A percentile compares a stretch with the other conserved stretches of the same genome.
phyloP scores from a whole-genome alignment of 2,329 filamentous ascomycete genomes.

The Diaporthe helianthi region DNA sequence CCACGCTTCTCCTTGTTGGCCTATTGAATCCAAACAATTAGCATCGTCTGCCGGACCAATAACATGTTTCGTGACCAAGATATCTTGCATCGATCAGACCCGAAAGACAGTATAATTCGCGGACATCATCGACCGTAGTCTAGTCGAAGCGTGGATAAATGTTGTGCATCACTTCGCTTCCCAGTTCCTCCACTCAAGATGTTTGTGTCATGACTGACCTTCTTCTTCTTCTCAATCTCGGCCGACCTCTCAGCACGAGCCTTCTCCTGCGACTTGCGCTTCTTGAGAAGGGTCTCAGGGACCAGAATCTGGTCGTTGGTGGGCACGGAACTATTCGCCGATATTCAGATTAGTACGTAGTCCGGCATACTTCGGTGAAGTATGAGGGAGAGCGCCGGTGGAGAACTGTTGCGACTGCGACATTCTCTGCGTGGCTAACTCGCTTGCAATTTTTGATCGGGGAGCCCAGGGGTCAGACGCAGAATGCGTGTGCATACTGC shows the following conservation, averaged over 20 bases:
- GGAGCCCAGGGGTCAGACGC: constrained; percentile 56
- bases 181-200: constrained; percentile 34
- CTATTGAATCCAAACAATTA: constrained; percentile 55
- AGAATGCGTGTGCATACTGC: constrained; percentile 34
- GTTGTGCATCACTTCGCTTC: constrained; percentile 82
- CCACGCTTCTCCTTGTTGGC: constrained; percentile 98
- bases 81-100: constrained; percentile 73
- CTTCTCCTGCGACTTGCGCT: constrained; percentile 99
- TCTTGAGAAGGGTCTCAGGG: constrained; percentile 99
- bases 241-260: constrained; percentile 87
- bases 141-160: constrained; percentile 77
- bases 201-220: constrained; percentile 72
- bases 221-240: constrained; percentile 85
- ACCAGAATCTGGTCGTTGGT: constrained; percentile 96
- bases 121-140: constrained; percentile 95
- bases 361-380: constrained; percentile 64
- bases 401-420: constrained; percentile 92
- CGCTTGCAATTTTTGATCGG: constrained; percentile 81
- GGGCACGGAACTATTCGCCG: constrained; percentile 77
- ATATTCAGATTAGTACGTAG: constrained; percentile 79
- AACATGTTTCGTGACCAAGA: constrained; percentile 7
- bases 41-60: constrained; percentile 44
- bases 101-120: constrained; percentile 98
- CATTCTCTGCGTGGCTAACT: constrained; percentile 92
- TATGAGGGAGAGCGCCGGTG: constrained; percentile 79